phyloP scores from a whole-genome alignment of 805 yeast species.

The Ogataea minuta region DNA sequence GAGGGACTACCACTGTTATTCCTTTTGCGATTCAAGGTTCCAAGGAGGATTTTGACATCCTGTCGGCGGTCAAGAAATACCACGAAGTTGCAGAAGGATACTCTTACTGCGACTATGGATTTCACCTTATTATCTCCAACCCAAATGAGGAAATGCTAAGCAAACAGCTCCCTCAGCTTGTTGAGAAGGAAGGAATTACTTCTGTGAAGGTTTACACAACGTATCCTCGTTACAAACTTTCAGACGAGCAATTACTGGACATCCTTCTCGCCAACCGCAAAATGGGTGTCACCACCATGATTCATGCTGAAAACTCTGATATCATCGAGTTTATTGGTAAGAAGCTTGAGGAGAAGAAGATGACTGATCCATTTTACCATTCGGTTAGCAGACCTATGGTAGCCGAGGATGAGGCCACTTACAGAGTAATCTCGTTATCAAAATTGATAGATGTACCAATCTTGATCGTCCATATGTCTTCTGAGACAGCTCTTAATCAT shows the following conservation, averaged over 20 bases:
- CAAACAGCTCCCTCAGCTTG: slow-evolving; percentile 34
- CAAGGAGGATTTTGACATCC: slow-evolving; percentile 25
- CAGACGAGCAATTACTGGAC: slow-evolving; percentile 40
- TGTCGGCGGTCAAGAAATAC: slow-evolving; percentile 24
- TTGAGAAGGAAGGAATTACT: slow-evolving; percentile 37
- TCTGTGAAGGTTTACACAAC: slow-evolving; percentile 46
- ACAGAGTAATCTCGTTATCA: slow-evolving; percentile 44
- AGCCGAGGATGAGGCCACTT: slow-evolving; percentile 51
- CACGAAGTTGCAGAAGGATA: slow-evolving; percentile 33
- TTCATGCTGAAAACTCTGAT: slow-evolving; percentile 53
- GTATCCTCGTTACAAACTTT: slow-evolving; percentile 41
- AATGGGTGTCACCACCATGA: slow-evolving; percentile 45
- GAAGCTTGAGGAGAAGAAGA: slow-evolving; percentile 37
- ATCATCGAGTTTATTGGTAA: slow-evolving; percentile 35
- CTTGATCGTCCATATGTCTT: slow-evolving; percentile 48
- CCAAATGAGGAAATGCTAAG: slow-evolving; percentile 19
- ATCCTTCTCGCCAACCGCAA: slow-evolving; percentile 40
- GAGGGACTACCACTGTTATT: slow-evolving; percentile 50
- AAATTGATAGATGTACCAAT: slow-evolving; percentile 45
- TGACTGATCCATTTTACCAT: slow-evolving; percentile 44
- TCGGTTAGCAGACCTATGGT: slow-evolving; percentile 43
- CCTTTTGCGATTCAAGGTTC: slow-evolving; percentile 45
- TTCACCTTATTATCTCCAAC: slow-evolving; percentile 42
- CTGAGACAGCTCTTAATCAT: slow-evolving; percentile 39
- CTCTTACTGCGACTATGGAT: slow-evolving; percentile 47